phyloP scores from a whole-genome alignment of 345 rosid genomes.

The Angophora floribunda region DNA sequence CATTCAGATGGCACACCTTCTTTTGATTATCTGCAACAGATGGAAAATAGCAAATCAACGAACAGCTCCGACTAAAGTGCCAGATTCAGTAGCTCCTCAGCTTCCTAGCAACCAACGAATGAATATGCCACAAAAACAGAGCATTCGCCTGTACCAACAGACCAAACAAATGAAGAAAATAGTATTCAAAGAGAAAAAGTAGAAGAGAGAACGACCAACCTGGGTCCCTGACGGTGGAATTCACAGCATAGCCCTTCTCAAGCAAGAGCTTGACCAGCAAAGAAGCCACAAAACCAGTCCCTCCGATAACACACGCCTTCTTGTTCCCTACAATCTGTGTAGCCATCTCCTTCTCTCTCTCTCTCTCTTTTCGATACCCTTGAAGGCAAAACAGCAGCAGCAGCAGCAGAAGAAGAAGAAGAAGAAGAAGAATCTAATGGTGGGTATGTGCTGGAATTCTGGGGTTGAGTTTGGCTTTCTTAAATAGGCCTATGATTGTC shows the following conservation, averaged over 20 bases:
- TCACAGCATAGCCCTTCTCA: slow-evolving; percentile 64
- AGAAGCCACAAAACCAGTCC: slow-evolving; percentile 71
- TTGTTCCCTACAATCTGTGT: slow-evolving; percentile 7
- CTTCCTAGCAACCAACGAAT: neutral
- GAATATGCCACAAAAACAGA: neutral
- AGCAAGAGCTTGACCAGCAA: slow-evolving; percentile 62
- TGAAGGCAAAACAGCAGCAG: neutral
- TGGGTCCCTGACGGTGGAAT: slow-evolving; percentile 75
- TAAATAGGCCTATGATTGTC: neutral
- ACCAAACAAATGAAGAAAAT: neutral
- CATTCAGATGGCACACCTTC: slow-evolving; percentile 44
- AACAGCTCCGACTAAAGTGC: neutral
- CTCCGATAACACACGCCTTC: slow-evolving; percentile 78
- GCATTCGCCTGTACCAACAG: neutral
- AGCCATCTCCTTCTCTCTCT: slow-evolving; percentile 9
- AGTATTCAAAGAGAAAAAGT: neutral
- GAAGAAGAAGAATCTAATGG: neutral
- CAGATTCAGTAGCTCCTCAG: neutral
- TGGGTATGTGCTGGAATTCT: neutral
- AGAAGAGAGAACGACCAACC: slow-evolving; percentile 13
- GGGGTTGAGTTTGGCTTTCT: neutral
- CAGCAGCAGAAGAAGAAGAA: neutral
- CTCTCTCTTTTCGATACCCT: neutral
- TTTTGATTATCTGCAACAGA: slow-evolving; percentile 41
- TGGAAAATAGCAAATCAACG: neutral